Conservation (phyloP, 495 filamentous ascomycete genomes). For the Aspergillus cavernicola region DNA sequence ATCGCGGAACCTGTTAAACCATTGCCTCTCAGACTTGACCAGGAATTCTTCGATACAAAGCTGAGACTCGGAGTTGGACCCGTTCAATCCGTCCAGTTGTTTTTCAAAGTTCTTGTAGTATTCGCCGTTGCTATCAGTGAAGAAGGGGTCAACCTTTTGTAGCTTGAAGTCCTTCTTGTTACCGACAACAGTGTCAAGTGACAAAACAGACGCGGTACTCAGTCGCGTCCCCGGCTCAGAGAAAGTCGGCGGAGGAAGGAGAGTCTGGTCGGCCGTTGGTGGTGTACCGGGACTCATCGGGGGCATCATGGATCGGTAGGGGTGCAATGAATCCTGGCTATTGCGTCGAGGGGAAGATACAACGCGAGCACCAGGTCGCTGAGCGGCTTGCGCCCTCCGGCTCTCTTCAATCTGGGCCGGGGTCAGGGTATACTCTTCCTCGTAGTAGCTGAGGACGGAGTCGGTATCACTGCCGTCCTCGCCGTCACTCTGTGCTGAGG, state of each 20-base stretch:
- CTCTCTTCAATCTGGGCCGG: slow-evolving; percentile 29
- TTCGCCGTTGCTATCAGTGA: slow-evolving; percentile 62
- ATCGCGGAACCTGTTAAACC: slow-evolving; percentile 60
- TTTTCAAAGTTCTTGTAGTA: slow-evolving; percentile 58
- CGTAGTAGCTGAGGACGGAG: slow-evolving; percentile 33
- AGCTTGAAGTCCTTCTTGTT: slow-evolving; percentile 60
- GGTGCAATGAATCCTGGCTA: slow-evolving; percentile 23
- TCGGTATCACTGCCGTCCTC: slow-evolving; percentile 38
- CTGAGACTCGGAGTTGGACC: slow-evolving; percentile 51
- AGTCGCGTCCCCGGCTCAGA: slow-evolving; percentile 31
- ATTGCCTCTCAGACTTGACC: slow-evolving; percentile 64
- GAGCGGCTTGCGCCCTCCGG: slow-evolving; percentile 13
- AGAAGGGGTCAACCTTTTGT: slow-evolving; percentile 69
- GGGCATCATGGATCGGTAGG: slow-evolving; percentile 23
- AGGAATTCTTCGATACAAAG: slow-evolving; percentile 69
- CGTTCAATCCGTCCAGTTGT: slow-evolving; percentile 53
- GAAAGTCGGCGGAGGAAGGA: slow-evolving; percentile 22
- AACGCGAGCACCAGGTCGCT: background rate
- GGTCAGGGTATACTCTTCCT: slow-evolving; percentile 39
- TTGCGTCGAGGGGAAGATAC: slow-evolving; percentile 13
- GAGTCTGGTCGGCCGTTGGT: slow-evolving; percentile 28
- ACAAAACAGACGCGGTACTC: slow-evolving; percentile 41
- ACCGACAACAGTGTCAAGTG: slow-evolving; percentile 54
- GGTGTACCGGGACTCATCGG: slow-evolving; percentile 37
- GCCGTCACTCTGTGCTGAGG: background rate